Conservation (phyloP, 768 basidiomycete species). For the Boletus vermiculosoides region DNA sequence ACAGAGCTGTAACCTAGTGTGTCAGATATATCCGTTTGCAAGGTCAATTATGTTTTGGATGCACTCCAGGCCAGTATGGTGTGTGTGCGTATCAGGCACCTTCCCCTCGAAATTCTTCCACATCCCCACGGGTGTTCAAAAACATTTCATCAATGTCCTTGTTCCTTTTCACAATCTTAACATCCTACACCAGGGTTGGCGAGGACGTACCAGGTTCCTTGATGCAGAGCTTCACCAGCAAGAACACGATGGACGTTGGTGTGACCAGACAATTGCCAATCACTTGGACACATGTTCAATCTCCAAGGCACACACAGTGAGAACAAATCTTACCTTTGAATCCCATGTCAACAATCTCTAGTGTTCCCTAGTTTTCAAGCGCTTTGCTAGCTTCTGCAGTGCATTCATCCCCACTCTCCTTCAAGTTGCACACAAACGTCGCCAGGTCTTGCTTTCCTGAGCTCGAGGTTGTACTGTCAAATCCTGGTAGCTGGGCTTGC, state of each 20-base stretch:
- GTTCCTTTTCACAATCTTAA: slow-evolving; percentile 44
- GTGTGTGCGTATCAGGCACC: slow-evolving; percentile 74
- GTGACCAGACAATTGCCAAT: slow-evolving; percentile 88
- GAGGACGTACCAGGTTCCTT: slow-evolving; percentile 47
- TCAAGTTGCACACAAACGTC: slow-evolving; percentile 15
- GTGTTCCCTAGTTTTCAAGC: slow-evolving; percentile 64
- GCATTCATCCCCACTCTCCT: slow-evolving; percentile 17
- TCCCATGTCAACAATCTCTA: slow-evolving; percentile 78
- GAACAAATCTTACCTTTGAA: slow-evolving; percentile 71
- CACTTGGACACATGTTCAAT: slow-evolving; percentile 47
- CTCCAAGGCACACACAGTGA: neutral
- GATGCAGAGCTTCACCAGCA: slow-evolving; percentile 81
- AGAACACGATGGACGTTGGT: slow-evolving; percentile 83
- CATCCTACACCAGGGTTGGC: slow-evolving; percentile 37
- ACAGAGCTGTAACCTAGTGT: slow-evolving; percentile 52
- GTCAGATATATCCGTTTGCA: neutral
- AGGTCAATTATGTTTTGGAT: slow-evolving; percentile 24
- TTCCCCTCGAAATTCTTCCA: slow-evolving; percentile 56
- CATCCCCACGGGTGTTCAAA: slow-evolving; percentile 57
- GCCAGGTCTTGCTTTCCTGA: slow-evolving; percentile 23
- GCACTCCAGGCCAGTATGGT: slow-evolving; percentile 86
- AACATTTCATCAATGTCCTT: slow-evolving; percentile 72
- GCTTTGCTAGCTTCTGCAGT: slow-evolving; percentile 46
- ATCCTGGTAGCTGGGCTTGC: slow-evolving; percentile 78
- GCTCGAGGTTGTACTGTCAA: slow-evolving; percentile 43